phyloP scores from a whole-genome alignment of 352 stramenopile species.

The Thraustotheca clavata region DNA sequence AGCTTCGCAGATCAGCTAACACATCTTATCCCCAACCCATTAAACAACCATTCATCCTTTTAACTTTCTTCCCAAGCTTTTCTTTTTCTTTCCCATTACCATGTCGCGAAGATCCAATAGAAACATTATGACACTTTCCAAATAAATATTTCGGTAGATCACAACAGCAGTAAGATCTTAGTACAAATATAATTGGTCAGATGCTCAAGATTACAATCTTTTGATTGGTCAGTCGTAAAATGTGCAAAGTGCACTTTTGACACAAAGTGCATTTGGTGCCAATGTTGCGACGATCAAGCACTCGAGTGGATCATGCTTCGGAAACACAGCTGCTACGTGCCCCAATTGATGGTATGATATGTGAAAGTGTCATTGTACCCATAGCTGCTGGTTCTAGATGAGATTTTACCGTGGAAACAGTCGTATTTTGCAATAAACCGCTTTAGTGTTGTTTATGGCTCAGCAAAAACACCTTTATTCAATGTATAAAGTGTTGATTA shows the following conservation, averaged over 20 bases:
- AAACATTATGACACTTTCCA: no score
- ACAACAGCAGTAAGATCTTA: no score
- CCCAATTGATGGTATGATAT: background rate
- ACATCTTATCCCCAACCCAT: no score
- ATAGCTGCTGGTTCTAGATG: background rate
- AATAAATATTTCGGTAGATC: no score
- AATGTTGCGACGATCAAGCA: background rate
- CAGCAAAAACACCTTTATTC: background rate
- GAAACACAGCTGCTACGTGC: background rate
- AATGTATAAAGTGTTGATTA: background rate
- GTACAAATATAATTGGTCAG: background rate
- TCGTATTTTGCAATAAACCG: background rate
- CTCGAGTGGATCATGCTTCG: background rate
- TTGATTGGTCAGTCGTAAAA: background rate
- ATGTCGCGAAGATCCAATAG: no score
- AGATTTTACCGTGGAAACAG: background rate
- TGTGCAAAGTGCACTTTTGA: background rate
- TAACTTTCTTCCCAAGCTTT: no score
- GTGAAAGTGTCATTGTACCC: background rate
- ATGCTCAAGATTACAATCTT: background rate
- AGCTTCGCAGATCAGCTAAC: no score
- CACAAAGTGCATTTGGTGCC: background rate
- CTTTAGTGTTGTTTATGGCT: background rate
- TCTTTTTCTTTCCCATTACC: no score
- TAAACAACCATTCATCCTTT: no score